These are phyloP conservation scores for Termitomyces eurrhizus DNA, from an alignment of 768 basidiomycete genomes.

Conservation along the genomic window DNA sequence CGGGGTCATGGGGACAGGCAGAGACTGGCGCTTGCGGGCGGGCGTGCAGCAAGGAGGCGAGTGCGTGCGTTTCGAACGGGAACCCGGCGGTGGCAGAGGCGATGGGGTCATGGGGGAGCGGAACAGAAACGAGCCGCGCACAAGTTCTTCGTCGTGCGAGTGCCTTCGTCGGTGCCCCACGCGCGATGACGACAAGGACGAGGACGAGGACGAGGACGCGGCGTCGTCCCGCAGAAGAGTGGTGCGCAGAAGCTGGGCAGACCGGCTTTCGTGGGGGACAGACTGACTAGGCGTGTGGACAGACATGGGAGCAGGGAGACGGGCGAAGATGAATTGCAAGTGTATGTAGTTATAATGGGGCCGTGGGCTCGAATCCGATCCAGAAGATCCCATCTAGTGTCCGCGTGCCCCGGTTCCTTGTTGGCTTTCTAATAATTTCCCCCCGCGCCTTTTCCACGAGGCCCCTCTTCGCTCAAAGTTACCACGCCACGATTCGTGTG, in stretches of 20 bases:
- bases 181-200: neutral
- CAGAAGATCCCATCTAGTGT: neutral
- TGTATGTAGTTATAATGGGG: neutral
- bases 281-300: neutral
- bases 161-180: constrained; percentile 2
- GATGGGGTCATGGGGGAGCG: constrained; percentile 14
- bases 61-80: neutral
- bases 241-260: constrained; percentile 3
- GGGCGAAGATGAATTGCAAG: neutral
- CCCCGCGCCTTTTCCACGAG: neutral
- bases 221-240: constrained; percentile 1
- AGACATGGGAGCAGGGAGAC: neutral
- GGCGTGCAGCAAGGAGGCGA: neutral
- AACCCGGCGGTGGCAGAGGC: no score
- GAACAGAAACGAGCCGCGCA: constrained; percentile 26
- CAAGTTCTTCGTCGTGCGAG: constrained; percentile 16
- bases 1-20: constrained; percentile 31
- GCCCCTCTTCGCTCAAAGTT: neutral
- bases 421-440: neutral
- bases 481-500: no score
- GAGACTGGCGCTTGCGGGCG: constrained; percentile 9
- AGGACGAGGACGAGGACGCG: neutral
- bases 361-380: neutral
- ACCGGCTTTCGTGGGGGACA: neutral
- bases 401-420: neutral